A percentile compares a stretch with the other conserved stretches of the same genome.
These are phyloP conservation scores for Geotrichum bryndzae DNA, from an alignment of 1,139 yeast genomes.

Conservation along the genomic window DNA sequence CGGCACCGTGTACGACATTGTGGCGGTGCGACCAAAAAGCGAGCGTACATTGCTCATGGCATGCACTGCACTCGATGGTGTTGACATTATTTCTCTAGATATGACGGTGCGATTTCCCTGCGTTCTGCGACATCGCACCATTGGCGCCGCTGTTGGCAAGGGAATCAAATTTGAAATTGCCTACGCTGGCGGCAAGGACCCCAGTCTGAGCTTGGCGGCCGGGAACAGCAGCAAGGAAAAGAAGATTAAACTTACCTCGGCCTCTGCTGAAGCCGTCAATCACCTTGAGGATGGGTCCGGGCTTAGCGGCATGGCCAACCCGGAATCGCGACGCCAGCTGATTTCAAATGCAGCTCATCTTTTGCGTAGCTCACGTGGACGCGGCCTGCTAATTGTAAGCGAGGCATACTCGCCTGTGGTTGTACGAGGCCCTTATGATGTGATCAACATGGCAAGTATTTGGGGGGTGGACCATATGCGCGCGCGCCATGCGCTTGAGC, in stretches of 20 bases:
- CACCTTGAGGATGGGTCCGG: slow-evolving; percentile 20
- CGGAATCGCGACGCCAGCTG: slow-evolving; percentile 47
- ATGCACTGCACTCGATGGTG: slow-evolving; percentile 58
- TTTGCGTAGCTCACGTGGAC: slow-evolving; percentile 73
- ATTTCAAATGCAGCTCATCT: slow-evolving; percentile 69
- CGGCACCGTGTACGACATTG: slow-evolving; percentile 52
- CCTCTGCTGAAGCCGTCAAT: slow-evolving; percentile 22
- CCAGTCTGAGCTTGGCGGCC: slow-evolving; percentile 30
- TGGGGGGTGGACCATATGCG: slow-evolving; percentile 65
- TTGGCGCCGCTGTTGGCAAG: slow-evolving; percentile 74
- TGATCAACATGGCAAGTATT: slow-evolving; percentile 57
- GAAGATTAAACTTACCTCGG: slow-evolving; percentile 26
- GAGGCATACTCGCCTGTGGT: slow-evolving; percentile 61
- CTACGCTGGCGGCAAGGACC: slow-evolving; percentile 40
- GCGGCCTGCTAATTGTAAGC: slow-evolving; percentile 73
- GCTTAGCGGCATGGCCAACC: slow-evolving; percentile 23
- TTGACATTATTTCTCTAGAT: slow-evolving; percentile 74
- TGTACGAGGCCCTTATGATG: slow-evolving; percentile 61
- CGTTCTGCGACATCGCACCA: slow-evolving; percentile 73
- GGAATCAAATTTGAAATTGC: slow-evolving; percentile 80
- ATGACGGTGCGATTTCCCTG: slow-evolving; percentile 63
- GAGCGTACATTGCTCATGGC: slow-evolving; percentile 77
- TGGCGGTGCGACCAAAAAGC: slow-evolving; percentile 73
- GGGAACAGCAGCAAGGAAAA: slow-evolving; percentile 29
- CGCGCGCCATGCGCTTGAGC: slow-evolving; percentile 54